Conservation (phyloP, 345 rosid genomes). For the Populus alba region DNA sequence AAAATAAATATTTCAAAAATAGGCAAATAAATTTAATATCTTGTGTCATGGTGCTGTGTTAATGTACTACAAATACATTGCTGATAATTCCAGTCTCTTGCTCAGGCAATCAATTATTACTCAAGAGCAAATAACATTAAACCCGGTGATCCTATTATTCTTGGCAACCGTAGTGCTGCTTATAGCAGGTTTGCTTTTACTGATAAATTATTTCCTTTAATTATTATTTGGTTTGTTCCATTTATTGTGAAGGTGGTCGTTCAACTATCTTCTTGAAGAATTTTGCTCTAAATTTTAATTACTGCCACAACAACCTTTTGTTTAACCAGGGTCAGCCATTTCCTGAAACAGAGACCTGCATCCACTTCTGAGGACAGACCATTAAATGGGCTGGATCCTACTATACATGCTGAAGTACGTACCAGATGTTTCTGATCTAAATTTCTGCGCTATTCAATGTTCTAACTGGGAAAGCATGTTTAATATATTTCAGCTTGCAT, state of each 20-base stretch:
- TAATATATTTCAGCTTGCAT: slow-evolving; percentile 63
- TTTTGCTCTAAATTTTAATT: slow-evolving; percentile 7
- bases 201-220: not conserved
- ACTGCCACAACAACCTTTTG: slow-evolving; percentile 21
- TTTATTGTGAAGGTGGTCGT: not conserved
- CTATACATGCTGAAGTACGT: slow-evolving; percentile 86
- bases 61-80: not conserved
- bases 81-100: slow-evolving; percentile 14
- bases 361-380: slow-evolving; percentile 70
- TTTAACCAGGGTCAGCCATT: slow-evolving; percentile 65
- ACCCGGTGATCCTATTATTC: slow-evolving; percentile 69
- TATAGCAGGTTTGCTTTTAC: slow-evolving; percentile 59
- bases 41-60: not conserved
- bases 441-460: not conserved
- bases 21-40: not conserved
- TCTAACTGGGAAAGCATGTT: not conserved
- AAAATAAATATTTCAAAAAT: not conserved
- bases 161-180: slow-evolving; percentile 77
- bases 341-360: slow-evolving; percentile 65
- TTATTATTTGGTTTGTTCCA: not conserved
- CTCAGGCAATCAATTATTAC: slow-evolving; percentile 70
- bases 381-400: slow-evolving; percentile 85
- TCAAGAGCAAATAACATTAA: slow-evolving; percentile 73
- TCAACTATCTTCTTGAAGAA: slow-evolving; percentile 4
- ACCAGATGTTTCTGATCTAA: slow-evolving; percentile 10